Conservation (phyloP, 176 grass and related monocot genomes). For the Microstegium vimineum region DNA sequence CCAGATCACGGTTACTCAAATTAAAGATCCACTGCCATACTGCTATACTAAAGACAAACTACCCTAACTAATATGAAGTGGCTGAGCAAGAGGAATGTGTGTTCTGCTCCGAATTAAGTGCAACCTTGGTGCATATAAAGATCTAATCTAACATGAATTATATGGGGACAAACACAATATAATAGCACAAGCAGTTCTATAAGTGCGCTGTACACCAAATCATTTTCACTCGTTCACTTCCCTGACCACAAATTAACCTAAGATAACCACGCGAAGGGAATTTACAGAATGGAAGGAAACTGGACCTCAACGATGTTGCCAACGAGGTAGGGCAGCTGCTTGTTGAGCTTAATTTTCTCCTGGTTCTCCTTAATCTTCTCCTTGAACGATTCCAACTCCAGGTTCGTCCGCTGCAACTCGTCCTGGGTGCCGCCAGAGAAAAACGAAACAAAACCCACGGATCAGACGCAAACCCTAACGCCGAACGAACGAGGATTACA, state of each 20-base stretch:
- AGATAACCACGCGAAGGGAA: not conserved
- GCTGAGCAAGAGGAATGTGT: not conserved
- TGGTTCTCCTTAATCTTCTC: conserved; percentile 88
- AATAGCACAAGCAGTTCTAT: not conserved
- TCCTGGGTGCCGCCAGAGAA: conserved; percentile 22
- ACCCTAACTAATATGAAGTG: not conserved
- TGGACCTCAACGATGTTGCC: conserved; percentile 84
- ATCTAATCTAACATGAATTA: not conserved
- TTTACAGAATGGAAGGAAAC: not conserved
- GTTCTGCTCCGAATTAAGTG: not conserved
- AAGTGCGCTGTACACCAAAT: not conserved
- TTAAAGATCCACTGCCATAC: not conserved
- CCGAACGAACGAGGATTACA: not conserved
- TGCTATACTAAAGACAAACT: not conserved
- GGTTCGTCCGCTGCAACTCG: conserved; percentile 69
- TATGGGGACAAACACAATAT: not conserved
- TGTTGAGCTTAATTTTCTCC: conserved; percentile 89
- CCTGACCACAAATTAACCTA: not conserved
- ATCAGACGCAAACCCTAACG: not conserved
- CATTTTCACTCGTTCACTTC: not conserved
- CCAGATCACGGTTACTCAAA: not conserved
- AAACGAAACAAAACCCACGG: not conserved
- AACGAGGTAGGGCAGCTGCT: conserved; percentile 80
- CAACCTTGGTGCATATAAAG: not conserved
- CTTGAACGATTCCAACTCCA: conserved; percentile 70